Evolutionary conservation across 2,329 filamentous ascomycete species (phyloP), one percentile per base, ranked within the genome.

Genomic region (Exophiala aquamarina): DNA sequence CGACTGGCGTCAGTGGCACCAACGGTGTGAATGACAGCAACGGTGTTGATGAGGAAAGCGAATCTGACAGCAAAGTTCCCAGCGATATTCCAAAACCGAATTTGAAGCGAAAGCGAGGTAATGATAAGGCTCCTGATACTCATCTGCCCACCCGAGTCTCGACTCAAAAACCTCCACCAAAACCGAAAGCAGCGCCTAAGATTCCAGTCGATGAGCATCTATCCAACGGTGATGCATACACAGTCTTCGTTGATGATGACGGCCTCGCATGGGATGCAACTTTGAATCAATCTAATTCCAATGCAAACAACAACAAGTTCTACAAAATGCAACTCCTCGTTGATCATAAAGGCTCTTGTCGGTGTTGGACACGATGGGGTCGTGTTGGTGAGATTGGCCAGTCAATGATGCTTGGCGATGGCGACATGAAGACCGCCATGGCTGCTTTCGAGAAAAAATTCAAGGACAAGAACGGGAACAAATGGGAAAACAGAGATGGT

Each of bases 361-460:
- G 75, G 63, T 70, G 73, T 34, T 92, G 86, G 86, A 89, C 84
- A 2, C 77, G 87, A 47, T 94, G 87, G 87, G 89, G 89, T 17
- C 81, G 89, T 17, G 88, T 94, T 3, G 78, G 78, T 3, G 77
- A 79, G 53, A 57, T 52, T 18, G 78, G 78, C 1, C 70, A 77
- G 50, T 67, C 46, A 20, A 66, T 69, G 3, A 49, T 67, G 26
- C 61, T 78, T 2, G 71, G 70, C 1, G 41, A 59, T 7, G 69
- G 68, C 6, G 55, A 50, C 3, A 57, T 77, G 1, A 45, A 62
- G 2, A 54, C 59, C 26, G 77, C 78, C 1, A 60, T 71, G 23
- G 51, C 39, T 2, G 54, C 70, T 1, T 82, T 79, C 56, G 63
- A 76, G 39, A 75, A 79, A 51, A 82, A 81, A 55, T 82, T 82